These are phyloP conservation scores for Arbutus unedo DNA, from an alignment of 148 eudicot species.

Conservation along the genomic window DNA sequence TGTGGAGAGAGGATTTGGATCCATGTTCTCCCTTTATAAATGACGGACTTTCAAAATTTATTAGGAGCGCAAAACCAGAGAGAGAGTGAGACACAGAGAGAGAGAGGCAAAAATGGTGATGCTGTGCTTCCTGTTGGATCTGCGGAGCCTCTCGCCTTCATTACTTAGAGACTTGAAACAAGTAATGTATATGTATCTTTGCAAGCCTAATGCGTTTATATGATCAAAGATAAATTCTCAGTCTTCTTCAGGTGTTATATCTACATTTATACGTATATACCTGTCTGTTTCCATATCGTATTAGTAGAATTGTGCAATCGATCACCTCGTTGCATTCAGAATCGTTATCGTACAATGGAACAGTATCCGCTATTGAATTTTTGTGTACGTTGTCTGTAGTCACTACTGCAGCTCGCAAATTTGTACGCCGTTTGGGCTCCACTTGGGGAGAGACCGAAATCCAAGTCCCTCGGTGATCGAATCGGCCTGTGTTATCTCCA, in stretches of 20 bases:
- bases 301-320: not conserved
- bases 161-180: conserved; percentile 55
- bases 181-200: conserved; percentile 26
- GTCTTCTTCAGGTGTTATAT: not conserved
- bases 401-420: conserved; percentile 78
- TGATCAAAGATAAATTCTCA: not conserved
- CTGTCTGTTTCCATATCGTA: no score
- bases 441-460: conserved; percentile 14
- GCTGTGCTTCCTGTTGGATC: conserved; percentile 67
- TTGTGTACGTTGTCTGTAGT: conserved; percentile 30
- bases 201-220: not conserved
- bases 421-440: conserved; percentile 52
- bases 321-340: not conserved
- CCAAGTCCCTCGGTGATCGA: conserved; percentile 40
- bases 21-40: no score
- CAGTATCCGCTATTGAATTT: not conserved
- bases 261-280: not conserved
- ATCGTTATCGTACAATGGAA: not conserved
- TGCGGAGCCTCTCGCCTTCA: conserved; percentile 61
- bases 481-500: conserved; percentile 62
- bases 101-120: conserved; percentile 42
- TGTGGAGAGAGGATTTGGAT: no score
- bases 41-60: not conserved
- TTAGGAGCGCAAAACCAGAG: not conserved
- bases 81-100: conserved; percentile 14